Evolutionary conservation across 192 early-diverging fungal species (phyloP), one percentile per base, ranked within the genome.

Genomic region (Cladochytrium replicatum): DNA sequence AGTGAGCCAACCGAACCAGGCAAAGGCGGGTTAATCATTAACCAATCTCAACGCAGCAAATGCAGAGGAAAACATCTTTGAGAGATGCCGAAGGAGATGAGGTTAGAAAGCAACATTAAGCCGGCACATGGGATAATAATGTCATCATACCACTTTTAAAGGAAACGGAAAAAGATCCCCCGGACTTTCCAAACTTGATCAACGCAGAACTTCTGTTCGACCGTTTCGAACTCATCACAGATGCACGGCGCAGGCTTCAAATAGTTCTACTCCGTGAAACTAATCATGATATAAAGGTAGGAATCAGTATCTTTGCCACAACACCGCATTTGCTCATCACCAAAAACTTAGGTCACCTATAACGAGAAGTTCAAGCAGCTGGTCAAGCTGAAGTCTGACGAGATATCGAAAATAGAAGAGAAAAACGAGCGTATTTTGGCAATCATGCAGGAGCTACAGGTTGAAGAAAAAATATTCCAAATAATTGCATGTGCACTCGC

Each of bases 391-490:
- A 80, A 80, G 39, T 43, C 52, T 29, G 76, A 80, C 47, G 73
- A 71, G 31, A 72, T 80, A 23, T 26, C 50, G 3, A 69, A 67
- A 48, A 78, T 80, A 47, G 77, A 80, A 25, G 77, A 80, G 22
- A 80, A 73, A 40, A 72, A 74, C 39, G 77, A 80, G 29, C 48
- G 77, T 23, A 70, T 75, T 9, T 19, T 37, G 4, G 49, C 63
- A 2, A 80, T 80, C 27, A 55, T 72, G 42, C 48, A 42, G 0
- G 69, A 80, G 52, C 46, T 79, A 26, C 46, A 55, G 30, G 57
- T 60, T 2, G 39, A n/a, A n/a, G n/a, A 1, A 25, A 5, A 31
- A 22, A 8, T 11, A 64, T 9, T 60, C 22, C 7, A 7, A 5
- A 57, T 17, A 27, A 54, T 52, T 0, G 13, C 11, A 2, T 23